Conservation (phyloP, 768 basidiomycete species). For the Neoboletus subvelutipes region DNA sequence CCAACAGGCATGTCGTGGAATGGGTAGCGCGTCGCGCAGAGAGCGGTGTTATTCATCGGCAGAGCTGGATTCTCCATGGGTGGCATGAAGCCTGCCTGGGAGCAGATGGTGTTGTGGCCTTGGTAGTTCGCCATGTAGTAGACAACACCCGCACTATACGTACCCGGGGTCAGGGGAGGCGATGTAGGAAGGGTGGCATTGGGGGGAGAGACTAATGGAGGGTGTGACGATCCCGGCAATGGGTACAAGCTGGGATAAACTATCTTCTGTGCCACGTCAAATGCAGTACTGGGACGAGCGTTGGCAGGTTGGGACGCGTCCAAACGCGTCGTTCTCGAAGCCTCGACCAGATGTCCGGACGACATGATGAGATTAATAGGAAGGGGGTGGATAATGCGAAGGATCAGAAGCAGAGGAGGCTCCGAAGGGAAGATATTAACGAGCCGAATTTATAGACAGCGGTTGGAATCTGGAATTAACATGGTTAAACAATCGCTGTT, state of each 20-base stretch:
- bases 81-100: not conserved
- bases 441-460: not conserved
- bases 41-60: not conserved
- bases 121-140: not conserved
- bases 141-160: not conserved
- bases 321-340: not conserved
- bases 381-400: not conserved
- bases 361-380: not conserved
- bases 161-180: not conserved
- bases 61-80: not conserved
- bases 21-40: not conserved
- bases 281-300: no score
- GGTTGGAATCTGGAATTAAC: not conserved
- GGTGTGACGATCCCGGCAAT: not conserved
- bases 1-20: not conserved
- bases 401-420: no score
- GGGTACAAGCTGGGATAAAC: not conserved
- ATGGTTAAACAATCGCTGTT: not conserved
- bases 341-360: not conserved
- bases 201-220: not conserved
- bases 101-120: not conserved
- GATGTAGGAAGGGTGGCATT: not conserved
- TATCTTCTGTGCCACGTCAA: accelerated
- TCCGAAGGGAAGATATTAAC: not conserved
- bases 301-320: not conserved